Percentiles rank a stretch among this genome's conserved stretches.
phyloP scores from a whole-genome alignment of 139 green algal genomes.

The Microglena sp. region DNA sequence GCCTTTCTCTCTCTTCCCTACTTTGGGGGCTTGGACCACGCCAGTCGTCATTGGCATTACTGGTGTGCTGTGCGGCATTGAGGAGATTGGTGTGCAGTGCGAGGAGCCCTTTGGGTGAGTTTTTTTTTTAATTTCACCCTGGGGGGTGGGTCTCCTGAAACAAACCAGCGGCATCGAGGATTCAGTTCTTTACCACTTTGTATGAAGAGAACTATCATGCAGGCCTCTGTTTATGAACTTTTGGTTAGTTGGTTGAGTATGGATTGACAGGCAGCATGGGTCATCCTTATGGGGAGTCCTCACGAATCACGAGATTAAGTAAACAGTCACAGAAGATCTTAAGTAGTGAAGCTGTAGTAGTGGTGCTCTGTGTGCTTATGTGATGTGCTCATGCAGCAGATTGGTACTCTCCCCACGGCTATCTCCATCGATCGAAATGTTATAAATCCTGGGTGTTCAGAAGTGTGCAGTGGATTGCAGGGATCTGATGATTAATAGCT shows the following conservation, averaged over 20 bases:
- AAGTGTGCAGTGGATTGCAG: background rate
- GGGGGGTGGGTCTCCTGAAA: no score
- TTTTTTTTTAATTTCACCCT: background rate
- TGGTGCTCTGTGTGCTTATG: no score
- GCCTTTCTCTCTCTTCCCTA: constrained; percentile 43
- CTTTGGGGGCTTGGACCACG: background rate
- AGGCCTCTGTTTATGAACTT: background rate
- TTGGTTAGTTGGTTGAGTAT: no score
- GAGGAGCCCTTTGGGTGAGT: constrained; percentile 24
- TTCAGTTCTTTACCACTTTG: background rate
- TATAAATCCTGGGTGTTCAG: constrained; percentile 1
- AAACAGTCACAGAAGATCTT: no score
- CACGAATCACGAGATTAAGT: no score
- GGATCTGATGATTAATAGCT: background rate
- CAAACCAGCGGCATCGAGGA: background rate
- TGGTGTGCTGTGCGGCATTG: constrained; percentile 66
- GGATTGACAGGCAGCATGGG: no score
- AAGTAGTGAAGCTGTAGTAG: no score
- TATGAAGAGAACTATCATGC: background rate
- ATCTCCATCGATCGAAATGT: background rate
- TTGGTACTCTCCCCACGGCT: no score
- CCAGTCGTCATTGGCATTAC: background rate
- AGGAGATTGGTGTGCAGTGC: constrained; percentile 68
- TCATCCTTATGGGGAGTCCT: no score
- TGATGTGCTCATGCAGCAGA: no score